A percentile compares a stretch with the other conserved stretches of the same genome.
phyloP scores from a whole-genome alignment of 1,139 yeast genomes.

The Geotrichum phurueaensis region DNA sequence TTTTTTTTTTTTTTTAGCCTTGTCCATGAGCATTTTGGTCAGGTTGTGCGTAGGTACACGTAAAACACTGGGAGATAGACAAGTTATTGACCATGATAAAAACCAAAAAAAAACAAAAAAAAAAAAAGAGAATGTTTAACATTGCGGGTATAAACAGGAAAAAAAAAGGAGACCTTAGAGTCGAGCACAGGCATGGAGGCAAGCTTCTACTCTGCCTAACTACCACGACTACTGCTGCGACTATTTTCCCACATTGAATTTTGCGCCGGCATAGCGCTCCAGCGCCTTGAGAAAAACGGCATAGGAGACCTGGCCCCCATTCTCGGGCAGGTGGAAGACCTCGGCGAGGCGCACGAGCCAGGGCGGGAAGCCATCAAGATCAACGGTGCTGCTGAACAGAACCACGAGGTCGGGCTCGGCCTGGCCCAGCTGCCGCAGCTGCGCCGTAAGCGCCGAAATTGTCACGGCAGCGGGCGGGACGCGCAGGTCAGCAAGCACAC shows the following conservation, averaged over 20 bases:
- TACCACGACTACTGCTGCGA: no score
- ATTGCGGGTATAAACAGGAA: no score
- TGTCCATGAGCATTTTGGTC: no score
- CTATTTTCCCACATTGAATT: slow-evolving; percentile 80
- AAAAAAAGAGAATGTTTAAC: no score
- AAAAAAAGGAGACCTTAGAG: no score
- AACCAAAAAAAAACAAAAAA: no score
- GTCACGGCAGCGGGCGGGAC: slow-evolving; percentile 60
- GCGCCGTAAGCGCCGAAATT: slow-evolving; percentile 67
- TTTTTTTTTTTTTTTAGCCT: no score
- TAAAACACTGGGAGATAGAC: no score
- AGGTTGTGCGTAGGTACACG: no score
- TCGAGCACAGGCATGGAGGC: no score
- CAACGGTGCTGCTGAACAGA: slow-evolving; percentile 74
- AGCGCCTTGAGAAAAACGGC: slow-evolving; percentile 81
- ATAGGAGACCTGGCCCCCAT: slow-evolving; percentile 66
- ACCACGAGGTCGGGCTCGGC: slow-evolving; percentile 84
- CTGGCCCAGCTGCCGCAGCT: slow-evolving; percentile 70
- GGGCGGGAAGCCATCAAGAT: slow-evolving; percentile 92
- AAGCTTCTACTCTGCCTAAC: no score
- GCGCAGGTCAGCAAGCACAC: slow-evolving; percentile 73
- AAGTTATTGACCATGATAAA: no score
- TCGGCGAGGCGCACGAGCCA: slow-evolving; percentile 93
- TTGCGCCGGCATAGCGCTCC: slow-evolving; percentile 69
- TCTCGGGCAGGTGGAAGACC: slow-evolving; percentile 84